Evolutionary conservation across 805 yeast genomes (phyloP).

Genomic region (Kuraishia molischiana): DNA sequence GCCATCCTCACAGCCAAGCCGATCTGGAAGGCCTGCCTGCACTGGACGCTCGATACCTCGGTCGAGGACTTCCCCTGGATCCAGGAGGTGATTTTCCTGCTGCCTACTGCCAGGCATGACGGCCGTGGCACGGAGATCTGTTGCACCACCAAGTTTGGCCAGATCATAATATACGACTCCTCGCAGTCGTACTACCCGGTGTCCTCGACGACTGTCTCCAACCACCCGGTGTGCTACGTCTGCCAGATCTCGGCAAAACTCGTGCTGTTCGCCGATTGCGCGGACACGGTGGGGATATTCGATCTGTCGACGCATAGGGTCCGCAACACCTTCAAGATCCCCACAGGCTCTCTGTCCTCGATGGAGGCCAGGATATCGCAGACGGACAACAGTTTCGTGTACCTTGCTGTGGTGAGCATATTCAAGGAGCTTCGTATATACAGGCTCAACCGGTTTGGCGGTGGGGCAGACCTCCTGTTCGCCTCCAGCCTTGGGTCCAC

Average conservation of each 20-base stretch:
- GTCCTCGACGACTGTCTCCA: conserved; percentile 11
- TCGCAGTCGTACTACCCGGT: conserved; percentile 13
- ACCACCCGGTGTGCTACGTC: conserved; percentile 12
- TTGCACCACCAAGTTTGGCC: conserved; percentile 17
- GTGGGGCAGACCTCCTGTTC: conserved; percentile 1
- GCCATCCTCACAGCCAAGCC: conserved; percentile 12
- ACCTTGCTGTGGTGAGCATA: conserved; percentile 12
- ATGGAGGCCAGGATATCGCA: conserved; percentile 3
- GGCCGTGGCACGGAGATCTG: conserved; percentile 3
- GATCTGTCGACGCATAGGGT: conserved; percentile 11
- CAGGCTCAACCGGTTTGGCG: conserved; percentile 6
- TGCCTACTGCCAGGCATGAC: not conserved
- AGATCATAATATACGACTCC: conserved; percentile 13
- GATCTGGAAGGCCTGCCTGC: conserved; percentile 10
- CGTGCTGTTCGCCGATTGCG: conserved; percentile 15
- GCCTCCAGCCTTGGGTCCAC: conserved; percentile 4
- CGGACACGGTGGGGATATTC: conserved; percentile 14
- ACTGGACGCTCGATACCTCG: conserved; percentile 2
- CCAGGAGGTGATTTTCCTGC: conserved; percentile 12
- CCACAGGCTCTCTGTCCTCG: conserved; percentile 16
- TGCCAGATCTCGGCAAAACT: conserved; percentile 5
- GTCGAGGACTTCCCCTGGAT: conserved; percentile 17
- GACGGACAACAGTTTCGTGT: not conserved
- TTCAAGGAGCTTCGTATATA: conserved; percentile 12
- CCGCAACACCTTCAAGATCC: conserved; percentile 10